A percentile compares a stretch with the other conserved stretches of the same genome.
These are phyloP conservation scores for Colletotrichum orbiculare DNA, from an alignment of 2,329 filamentous ascomycete genomes.

Conservation along the genomic window DNA sequence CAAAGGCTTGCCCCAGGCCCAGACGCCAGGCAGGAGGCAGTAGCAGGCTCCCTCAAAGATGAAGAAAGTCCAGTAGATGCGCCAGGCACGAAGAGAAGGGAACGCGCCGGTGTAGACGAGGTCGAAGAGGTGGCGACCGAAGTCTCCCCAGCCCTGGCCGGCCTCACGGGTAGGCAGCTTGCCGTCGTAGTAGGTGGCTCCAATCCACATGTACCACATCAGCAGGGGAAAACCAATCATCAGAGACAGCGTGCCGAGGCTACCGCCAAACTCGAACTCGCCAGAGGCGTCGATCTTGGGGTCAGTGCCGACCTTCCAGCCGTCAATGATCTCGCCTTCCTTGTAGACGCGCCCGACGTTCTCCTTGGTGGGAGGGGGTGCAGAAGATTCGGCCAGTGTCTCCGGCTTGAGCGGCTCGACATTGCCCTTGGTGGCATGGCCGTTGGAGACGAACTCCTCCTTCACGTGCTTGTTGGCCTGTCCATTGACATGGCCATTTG, in stretches of 20 bases:
- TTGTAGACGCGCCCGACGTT: slow-evolving; percentile 31
- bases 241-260: slow-evolving; percentile 76
- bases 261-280: slow-evolving; percentile 84
- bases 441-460: slow-evolving; percentile 36
- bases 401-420: slow-evolving; percentile 13
- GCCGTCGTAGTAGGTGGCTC: slow-evolving; percentile 85
- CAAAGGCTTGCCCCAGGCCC: slow-evolving; percentile 87
- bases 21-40: slow-evolving; percentile 86
- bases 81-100: slow-evolving; percentile 85
- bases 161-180: slow-evolving; percentile 73
- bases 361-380: slow-evolving; percentile 25
- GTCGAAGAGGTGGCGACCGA: slow-evolving; percentile 72
- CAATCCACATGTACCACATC: slow-evolving; percentile 98
- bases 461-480: slow-evolving; percentile 40
- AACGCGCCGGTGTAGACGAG: slow-evolving; percentile 86
- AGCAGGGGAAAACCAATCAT: slow-evolving; percentile 88
- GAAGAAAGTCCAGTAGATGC: slow-evolving; percentile 95
- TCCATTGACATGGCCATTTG: slow-evolving; percentile 42
- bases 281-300: slow-evolving; percentile 72
- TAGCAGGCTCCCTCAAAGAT: slow-evolving; percentile 87
- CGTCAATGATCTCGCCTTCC: slow-evolving; percentile 56
- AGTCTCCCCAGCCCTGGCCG: slow-evolving; percentile 73
- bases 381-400: slow-evolving; percentile 6
- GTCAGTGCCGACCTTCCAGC: slow-evolving; percentile 69
- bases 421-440: slow-evolving; percentile 39